A percentile compares a stretch with the other conserved stretches of the same genome.
Evolutionary conservation across 2,329 filamentous ascomycete species (phyloP).

Genomic region (Alternaria arborescens): DNA sequence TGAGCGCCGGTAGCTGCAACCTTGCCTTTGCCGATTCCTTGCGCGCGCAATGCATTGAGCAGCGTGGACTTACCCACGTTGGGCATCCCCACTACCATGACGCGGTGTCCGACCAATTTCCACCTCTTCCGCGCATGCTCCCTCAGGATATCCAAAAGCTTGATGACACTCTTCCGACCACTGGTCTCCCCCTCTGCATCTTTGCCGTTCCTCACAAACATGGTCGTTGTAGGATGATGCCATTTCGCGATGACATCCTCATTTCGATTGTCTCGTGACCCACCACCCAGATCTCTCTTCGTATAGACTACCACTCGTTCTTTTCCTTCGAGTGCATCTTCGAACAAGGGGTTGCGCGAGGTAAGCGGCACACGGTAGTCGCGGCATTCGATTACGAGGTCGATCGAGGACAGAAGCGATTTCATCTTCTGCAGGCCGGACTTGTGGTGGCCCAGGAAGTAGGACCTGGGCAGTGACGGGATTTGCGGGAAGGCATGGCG

Average conservation of each 20-base stretch:
- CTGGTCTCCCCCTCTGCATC: conserved; percentile 37
- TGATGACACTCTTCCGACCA: conserved; percentile 32
- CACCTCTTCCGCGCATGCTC: conserved; percentile 60
- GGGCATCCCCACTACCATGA: conserved; percentile 94
- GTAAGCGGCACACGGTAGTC: conserved; percentile 91
- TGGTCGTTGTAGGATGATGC: conserved; percentile 61
- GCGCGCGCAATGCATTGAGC: conserved; percentile 82
- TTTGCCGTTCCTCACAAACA: conserved; percentile 59
- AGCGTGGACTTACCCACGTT: conserved; percentile 96
- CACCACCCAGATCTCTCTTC: conserved; percentile 70
- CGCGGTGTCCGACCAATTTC: conserved; percentile 80
- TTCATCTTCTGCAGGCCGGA: conserved; percentile 85
- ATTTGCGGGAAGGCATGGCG: conserved; percentile 77
- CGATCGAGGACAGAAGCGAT: conserved; percentile 77
- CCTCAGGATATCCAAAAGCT: conserved; percentile 62
- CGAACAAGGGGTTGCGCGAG: conserved; percentile 88
- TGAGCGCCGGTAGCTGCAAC: conserved; percentile 84
- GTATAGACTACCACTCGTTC: conserved; percentile 89
- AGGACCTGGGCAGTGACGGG: conserved; percentile 81
- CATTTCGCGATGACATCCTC: conserved; percentile 63
- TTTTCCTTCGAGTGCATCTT: conserved; percentile 75
- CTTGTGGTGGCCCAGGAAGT: conserved; percentile 93
- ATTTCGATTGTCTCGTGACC: conserved; percentile 44
- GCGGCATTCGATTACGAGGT: conserved; percentile 91
- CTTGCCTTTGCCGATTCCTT: conserved; percentile 72